phyloP scores from a whole-genome alignment of 2,329 filamentous ascomycete genomes.

The Lecanicillium sp. region DNA sequence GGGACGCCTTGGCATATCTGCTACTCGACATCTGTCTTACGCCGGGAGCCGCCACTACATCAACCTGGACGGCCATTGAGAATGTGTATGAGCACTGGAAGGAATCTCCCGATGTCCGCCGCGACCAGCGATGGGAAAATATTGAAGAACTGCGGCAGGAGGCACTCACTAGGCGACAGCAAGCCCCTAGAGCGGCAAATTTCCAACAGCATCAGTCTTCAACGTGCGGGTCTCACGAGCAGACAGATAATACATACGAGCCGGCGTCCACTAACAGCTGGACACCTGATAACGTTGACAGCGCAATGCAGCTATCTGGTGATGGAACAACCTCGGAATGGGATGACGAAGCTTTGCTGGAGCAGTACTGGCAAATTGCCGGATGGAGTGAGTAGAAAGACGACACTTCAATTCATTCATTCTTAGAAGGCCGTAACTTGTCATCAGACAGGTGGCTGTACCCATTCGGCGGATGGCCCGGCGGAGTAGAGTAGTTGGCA shows the following conservation, averaged over 20 bases:
- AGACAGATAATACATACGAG: too few relatives aligned
- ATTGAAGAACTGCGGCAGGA: slow-evolving; percentile 7
- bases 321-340: slow-evolving; percentile 5
- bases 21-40: not conserved
- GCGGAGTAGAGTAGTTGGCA: too few relatives aligned
- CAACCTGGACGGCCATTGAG: slow-evolving; percentile 6
- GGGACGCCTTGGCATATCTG: slow-evolving; percentile 6
- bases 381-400: not conserved
- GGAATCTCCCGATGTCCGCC: not conserved
- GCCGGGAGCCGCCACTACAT: not conserved
- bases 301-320: not conserved
- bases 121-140: slow-evolving; percentile 8
- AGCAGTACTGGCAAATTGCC: slow-evolving; percentile 7
- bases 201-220: not conserved
- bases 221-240: too few relatives aligned
- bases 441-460: too few relatives aligned
- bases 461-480: too few relatives aligned
- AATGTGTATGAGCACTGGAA: slow-evolving; percentile 10
- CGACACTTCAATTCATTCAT: too few relatives aligned
- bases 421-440: too few relatives aligned
- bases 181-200: not conserved
- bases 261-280: too few relatives aligned
- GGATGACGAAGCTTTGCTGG: slow-evolving; percentile 4
- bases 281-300: too few relatives aligned
- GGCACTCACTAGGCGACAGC: not conserved